phyloP scores from a whole-genome alignment of 208 protist genomes.

The Vickermania spadyakhi region DNA sequence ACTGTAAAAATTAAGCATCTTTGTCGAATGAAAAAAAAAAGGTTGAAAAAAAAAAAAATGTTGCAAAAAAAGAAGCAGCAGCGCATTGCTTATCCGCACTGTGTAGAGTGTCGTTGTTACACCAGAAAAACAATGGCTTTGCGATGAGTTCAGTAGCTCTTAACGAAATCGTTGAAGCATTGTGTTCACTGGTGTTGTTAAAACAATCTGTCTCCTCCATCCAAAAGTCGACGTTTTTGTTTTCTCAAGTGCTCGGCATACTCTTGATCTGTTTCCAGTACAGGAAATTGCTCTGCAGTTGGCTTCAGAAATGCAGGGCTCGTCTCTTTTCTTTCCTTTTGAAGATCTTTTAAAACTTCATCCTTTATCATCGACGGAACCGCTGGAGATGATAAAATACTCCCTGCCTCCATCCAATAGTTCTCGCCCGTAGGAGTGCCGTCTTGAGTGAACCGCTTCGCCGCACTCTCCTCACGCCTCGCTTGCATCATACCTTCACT shows the following conservation, averaged over 20 bases:
- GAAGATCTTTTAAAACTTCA: slow-evolving; percentile 69
- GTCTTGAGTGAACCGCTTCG: slow-evolving; percentile 53
- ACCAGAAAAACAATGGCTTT: too few relatives aligned
- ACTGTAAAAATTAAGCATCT: neutral
- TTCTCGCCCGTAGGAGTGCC: slow-evolving; percentile 77
- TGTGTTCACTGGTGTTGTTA: too few relatives aligned
- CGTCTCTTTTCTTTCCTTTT: slow-evolving; percentile 18
- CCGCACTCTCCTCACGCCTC: slow-evolving; percentile 38
- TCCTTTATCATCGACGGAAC: slow-evolving; percentile 71
- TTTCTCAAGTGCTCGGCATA: slow-evolving; percentile 52
- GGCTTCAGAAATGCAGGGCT: slow-evolving; percentile 60
- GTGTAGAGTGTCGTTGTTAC: neutral
- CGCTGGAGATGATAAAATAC: slow-evolving; percentile 39
- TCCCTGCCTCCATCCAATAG: slow-evolving; percentile 80
- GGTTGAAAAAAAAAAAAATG: neutral
- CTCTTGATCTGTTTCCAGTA: slow-evolving; percentile 15
- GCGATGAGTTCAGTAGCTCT: too few relatives aligned
- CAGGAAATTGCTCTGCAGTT: slow-evolving; percentile 20
- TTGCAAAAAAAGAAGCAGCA: neutral
- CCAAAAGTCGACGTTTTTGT: slow-evolving; percentile 28
- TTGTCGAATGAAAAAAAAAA: neutral
- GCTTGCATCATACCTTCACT: slow-evolving; percentile 40
- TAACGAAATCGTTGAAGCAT: too few relatives aligned
- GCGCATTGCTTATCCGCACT: neutral
- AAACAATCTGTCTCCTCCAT: slow-evolving; percentile 6